These are phyloP conservation scores for Candolleomyces eurysporus DNA, from an alignment of 768 basidiomycete genomes.

Conservation along the genomic window DNA sequence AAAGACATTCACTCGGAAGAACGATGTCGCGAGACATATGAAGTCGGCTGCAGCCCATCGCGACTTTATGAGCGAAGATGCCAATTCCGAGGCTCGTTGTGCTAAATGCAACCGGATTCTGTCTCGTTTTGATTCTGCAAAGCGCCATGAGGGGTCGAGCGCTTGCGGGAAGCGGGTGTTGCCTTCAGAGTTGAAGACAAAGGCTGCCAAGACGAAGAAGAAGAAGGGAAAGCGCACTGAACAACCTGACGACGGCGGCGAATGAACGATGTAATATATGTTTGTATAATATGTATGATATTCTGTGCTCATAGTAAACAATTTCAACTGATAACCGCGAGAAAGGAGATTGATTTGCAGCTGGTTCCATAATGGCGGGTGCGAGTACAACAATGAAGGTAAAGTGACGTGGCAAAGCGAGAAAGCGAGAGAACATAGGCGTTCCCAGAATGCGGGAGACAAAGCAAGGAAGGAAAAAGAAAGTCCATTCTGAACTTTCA, in stretches of 20 bases:
- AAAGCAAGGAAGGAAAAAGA: neutral
- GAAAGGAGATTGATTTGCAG: no score
- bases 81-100: neutral
- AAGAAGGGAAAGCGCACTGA: neutral
- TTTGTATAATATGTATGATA: no score
- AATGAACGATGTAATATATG: neutral
- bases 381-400: neutral
- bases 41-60: conserved; percentile 8
- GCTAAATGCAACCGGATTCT: conserved; percentile 10
- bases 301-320: no score
- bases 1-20: conserved; percentile 14
- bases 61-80: neutral
- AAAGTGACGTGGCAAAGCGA: neutral
- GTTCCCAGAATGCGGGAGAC: neutral
- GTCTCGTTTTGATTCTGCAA: conserved; percentile 26
- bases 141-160: conserved; percentile 21
- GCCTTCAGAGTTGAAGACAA: conserved; percentile 3
- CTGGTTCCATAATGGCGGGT: no score
- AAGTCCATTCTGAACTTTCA: conserved; percentile 8
- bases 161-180: conserved; percentile 24
- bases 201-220: neutral
- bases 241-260: neutral
- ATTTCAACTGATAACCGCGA: no score
- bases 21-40: conserved; percentile 15
- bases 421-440: neutral